phyloP scores from a whole-genome alignment of 2,329 filamentous ascomycete genomes.

The Aotearoamyces nothofagi region DNA sequence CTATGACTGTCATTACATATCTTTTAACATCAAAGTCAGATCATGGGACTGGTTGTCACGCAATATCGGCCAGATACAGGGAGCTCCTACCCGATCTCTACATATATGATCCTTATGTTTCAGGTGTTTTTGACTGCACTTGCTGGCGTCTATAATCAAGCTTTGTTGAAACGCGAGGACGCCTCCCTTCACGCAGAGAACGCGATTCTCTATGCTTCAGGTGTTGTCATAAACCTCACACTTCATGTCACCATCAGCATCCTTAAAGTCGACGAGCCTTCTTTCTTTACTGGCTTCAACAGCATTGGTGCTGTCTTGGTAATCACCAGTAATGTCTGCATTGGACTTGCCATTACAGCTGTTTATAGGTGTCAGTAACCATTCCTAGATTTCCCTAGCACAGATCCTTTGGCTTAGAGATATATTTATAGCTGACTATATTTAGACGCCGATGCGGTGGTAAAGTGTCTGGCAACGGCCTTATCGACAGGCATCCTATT shows the following conservation, averaged over 20 bases:
- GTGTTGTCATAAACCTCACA: conserved; percentile 16
- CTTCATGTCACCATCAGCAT: conserved; percentile 13
- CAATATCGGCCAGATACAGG: conserved; percentile 18
- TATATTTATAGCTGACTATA: conserved; percentile 3
- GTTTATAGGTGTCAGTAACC: conserved; percentile 20
- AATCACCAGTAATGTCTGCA: conserved; percentile 20
- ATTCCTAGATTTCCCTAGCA: too few species aligned
- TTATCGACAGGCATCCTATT: conserved; percentile 19
- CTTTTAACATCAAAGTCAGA: conserved; percentile 6
- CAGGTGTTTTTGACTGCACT: conserved; percentile 19
- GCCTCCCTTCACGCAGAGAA: conserved; percentile 21
- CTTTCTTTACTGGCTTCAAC: conserved; percentile 8
- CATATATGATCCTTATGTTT: conserved; percentile 19
- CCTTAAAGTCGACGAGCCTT: conserved; percentile 17
- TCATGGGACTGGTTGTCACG: conserved; percentile 18
- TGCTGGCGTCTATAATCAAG: conserved; percentile 22
- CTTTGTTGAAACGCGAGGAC: conserved; percentile 17
- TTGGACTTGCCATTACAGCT: conserved; percentile 21
- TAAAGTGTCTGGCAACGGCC: conserved; percentile 21
- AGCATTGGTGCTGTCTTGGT: conserved; percentile 18
- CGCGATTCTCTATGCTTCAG: conserved; percentile 19
- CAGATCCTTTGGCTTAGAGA: too few species aligned
- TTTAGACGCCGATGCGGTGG: conserved; percentile 20
- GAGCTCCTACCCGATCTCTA: conserved; percentile 15
- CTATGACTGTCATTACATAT: background rate